These are phyloP conservation scores for Mallotus nudiflorus DNA, from an alignment of 345 rosid species.

Conservation along the genomic window DNA sequence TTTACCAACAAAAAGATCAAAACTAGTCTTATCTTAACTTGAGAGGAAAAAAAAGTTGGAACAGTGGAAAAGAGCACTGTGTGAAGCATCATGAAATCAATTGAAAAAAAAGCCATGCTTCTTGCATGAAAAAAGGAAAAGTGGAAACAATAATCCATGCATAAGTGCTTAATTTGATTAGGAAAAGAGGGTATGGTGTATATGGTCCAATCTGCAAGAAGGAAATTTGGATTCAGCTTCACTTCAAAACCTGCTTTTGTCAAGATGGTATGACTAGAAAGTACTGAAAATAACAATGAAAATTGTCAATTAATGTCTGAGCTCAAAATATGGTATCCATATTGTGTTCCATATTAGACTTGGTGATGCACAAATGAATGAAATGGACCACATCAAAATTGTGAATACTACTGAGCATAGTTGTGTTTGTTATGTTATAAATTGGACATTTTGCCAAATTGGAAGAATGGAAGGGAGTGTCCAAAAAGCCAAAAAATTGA, in stretches of 20 bases:
- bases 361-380: constrained; percentile 9
- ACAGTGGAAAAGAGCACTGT: background rate
- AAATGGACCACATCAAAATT: constrained; percentile 6
- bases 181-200: background rate
- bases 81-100: constrained; percentile 6
- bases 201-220: constrained; percentile 9
- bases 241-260: background rate
- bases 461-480: background rate
- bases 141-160: constrained; percentile 11
- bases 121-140: constrained; percentile 9
- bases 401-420: constrained; percentile 10
- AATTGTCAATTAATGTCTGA: background rate
- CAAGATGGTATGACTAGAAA: background rate
- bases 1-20: constrained; percentile 7
- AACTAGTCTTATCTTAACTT: background rate
- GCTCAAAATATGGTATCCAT: background rate
- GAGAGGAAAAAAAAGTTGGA: constrained; percentile 6
- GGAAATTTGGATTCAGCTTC: background rate
- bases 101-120: constrained; percentile 11
- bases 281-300: background rate
- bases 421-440: constrained; percentile 8
- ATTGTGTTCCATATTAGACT: background rate
- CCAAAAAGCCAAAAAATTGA: background rate
- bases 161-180: constrained; percentile 10
- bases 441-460: background rate